Percentiles rank a stretch among this genome's conserved stretches.
phyloP scores from a whole-genome alignment of 2,329 filamentous ascomycete genomes.

The Thelonectria rubi region DNA sequence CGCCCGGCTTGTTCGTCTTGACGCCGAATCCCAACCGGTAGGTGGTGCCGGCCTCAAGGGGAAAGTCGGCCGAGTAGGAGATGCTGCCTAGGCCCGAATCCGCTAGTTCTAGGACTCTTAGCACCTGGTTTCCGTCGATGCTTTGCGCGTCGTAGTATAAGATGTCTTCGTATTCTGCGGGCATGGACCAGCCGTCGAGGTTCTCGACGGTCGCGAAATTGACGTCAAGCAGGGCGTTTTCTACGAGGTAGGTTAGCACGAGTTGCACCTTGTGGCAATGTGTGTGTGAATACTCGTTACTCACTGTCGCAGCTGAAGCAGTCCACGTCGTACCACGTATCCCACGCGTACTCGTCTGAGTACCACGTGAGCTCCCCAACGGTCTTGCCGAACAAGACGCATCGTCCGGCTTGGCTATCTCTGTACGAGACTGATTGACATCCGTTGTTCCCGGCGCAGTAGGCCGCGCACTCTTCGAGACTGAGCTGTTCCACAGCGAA shows the following conservation, averaged over 20 bases:
- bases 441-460: not conserved
- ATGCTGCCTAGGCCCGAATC: not conserved
- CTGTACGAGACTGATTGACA: not conserved
- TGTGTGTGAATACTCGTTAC: not conserved
- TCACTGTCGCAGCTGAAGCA: slow-evolving; percentile 2
- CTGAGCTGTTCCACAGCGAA: not conserved
- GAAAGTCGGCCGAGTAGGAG: slow-evolving; percentile 1
- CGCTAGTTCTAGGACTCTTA: not conserved
- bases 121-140: not conserved
- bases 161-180: not conserved
- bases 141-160: not conserved
- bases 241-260: not conserved
- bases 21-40: slow-evolving; percentile 4
- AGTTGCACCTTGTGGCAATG: not conserved
- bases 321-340: not conserved
- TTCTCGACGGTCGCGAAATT: not conserved
- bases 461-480: not conserved
- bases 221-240: slow-evolving; percentile 1
- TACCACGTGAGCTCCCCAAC: not conserved
- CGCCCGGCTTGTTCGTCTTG: not conserved
- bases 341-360: not conserved
- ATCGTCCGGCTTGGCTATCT: not conserved
- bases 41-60: not conserved
- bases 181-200: slow-evolving; percentile 4
- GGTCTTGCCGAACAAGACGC: not conserved